Evolutionary conservation across 2,329 filamentous ascomycete species (phyloP).

Genomic region (Chrysosporium queenslandicum): DNA sequence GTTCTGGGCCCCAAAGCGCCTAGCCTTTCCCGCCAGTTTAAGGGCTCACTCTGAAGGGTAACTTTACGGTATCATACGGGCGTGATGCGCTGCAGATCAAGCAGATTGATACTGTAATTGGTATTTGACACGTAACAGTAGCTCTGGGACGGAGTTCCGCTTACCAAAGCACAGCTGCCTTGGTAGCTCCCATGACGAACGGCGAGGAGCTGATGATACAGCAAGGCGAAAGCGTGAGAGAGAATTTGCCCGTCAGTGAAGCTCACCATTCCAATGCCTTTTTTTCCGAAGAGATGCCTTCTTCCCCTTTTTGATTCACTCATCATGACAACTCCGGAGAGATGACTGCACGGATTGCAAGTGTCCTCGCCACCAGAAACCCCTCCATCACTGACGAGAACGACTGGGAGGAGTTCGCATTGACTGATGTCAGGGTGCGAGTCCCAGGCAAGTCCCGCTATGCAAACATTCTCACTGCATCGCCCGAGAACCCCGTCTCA

Average conservation of each 20-base stretch:
- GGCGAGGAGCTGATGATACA: too few species aligned
- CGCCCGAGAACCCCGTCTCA: conserved; percentile 45
- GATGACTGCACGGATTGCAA: conserved; percentile 39
- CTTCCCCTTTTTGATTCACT: conserved; percentile 11
- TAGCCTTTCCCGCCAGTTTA: too few species aligned
- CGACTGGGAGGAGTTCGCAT: conserved; percentile 51
- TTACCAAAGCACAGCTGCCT: neutral
- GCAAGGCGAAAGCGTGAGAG: neutral
- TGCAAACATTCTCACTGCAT: conserved; percentile 47
- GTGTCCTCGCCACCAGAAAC: conserved; percentile 37
- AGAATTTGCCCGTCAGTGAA: neutral
- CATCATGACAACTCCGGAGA: conserved; percentile 31
- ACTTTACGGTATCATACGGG: too few species aligned
- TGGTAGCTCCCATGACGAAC: neutral
- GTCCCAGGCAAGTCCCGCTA: conserved; percentile 41
- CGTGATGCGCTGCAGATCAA: too few species aligned
- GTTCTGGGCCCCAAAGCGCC: too few species aligned
- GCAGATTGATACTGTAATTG: too few species aligned
- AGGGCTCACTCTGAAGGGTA: too few species aligned
- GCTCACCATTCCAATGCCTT: conserved; percentile 8
- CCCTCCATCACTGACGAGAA: conserved; percentile 40
- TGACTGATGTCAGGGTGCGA: conserved; percentile 47
- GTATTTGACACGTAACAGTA: too few species aligned
- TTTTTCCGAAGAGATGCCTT: neutral
- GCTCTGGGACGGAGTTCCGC: neutral